phyloP scores from a whole-genome alignment of 306 rosid genomes.

The Cucurbita pepo region DNA sequence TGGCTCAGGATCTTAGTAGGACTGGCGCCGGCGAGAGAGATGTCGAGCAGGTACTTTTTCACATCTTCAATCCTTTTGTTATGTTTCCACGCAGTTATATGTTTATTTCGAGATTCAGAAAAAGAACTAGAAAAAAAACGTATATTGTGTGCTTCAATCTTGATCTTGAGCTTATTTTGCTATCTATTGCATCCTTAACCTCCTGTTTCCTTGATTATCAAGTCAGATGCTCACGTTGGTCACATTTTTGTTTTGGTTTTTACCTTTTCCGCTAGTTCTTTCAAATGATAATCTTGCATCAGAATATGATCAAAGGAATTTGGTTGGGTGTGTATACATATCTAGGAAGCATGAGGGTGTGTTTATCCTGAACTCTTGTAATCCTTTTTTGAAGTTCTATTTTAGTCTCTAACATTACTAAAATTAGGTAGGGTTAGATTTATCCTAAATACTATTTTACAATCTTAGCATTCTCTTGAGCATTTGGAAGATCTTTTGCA shows the following conservation, averaged over 20 bases:
- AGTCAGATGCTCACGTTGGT: too few species aligned
- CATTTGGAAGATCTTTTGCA: neutral
- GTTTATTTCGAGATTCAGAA: neutral
- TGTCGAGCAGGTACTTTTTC: slow-evolving; percentile 67
- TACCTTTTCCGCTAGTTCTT: neutral
- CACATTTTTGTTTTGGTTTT: neutral
- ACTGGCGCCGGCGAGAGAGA: slow-evolving; percentile 81
- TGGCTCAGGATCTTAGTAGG: slow-evolving; percentile 85
- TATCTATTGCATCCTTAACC: too few species aligned
- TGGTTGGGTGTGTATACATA: neutral
- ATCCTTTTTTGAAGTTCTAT: neutral
- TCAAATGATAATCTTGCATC: neutral
- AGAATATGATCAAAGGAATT: neutral
- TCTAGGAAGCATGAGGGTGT: neutral
- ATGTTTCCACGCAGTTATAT: neutral
- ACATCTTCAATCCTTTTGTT: neutral
- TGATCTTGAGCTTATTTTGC: neutral
- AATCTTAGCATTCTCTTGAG: neutral
- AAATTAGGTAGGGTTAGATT: neutral
- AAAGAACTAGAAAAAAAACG: neutral
- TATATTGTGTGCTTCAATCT: neutral
- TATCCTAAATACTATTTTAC: neutral
- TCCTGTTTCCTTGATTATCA: too few species aligned
- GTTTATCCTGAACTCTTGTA: neutral
- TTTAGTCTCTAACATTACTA: neutral